A percentile compares a stretch with the other conserved stretches of the same genome.
Conservation (phyloP, 805 yeast genomes). For the Pichia membranifaciens region DNA sequence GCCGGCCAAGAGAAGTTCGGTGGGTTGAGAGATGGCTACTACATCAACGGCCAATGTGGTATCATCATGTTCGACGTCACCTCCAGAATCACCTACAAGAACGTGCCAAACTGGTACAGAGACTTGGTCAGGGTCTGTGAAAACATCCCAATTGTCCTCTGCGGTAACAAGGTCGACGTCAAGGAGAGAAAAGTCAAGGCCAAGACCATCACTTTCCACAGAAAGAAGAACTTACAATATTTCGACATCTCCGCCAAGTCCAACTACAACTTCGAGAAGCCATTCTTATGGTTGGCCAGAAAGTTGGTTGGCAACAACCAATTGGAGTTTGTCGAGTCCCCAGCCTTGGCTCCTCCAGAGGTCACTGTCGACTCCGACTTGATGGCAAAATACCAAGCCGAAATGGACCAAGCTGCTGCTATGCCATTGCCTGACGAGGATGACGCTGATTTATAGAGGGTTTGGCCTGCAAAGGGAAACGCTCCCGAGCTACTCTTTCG, state of each 20-base stretch:
- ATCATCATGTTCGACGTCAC: constrained; percentile 99
- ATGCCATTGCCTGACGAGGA: constrained; percentile 99
- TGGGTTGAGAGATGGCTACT: constrained; percentile 99
- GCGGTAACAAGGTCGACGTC: constrained; percentile 99
- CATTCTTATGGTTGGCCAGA: constrained; percentile 99
- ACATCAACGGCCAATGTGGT: constrained; percentile 99
- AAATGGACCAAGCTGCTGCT: constrained; percentile 99
- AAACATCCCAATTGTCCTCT: constrained; percentile 96
- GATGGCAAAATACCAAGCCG: constrained; percentile 98
- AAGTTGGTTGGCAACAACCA: constrained; percentile 97
- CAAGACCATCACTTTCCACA: constrained; percentile 99
- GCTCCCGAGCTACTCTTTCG: not conserved
- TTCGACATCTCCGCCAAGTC: constrained; percentile 99
- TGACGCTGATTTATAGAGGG: constrained; percentile 89
- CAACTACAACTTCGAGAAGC: constrained; percentile 99
- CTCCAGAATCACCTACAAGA: constrained; percentile 98
- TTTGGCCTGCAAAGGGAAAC: not conserved
- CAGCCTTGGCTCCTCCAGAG: constrained; percentile 99
- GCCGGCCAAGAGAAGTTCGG: constrained; percentile 99
- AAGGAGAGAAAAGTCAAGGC: constrained; percentile 99
- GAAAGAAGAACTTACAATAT: constrained; percentile 99
- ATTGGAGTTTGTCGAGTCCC: constrained; percentile 97
- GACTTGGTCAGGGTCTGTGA: constrained; percentile 99
- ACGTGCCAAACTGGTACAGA: constrained; percentile 99
- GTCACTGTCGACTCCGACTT: constrained; percentile 93